Evolutionary conservation across 352 stramenopile genomes (phyloP).

Genomic region (Phytopythium vexans): DNA sequence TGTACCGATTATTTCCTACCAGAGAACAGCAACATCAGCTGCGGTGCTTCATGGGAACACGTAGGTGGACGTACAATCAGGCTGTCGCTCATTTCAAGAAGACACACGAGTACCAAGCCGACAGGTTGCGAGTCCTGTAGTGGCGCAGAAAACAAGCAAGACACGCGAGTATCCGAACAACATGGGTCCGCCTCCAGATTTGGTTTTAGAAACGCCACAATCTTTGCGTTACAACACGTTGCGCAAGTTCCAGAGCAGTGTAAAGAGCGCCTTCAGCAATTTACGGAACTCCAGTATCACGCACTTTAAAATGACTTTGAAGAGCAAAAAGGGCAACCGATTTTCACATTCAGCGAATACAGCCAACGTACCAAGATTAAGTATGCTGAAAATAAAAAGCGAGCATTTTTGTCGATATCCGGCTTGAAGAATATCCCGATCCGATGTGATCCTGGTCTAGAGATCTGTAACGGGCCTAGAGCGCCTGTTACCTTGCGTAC

Average conservation of each 20-base stretch:
- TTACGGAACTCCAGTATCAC: neutral
- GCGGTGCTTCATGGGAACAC: too few species aligned
- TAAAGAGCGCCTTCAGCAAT: conserved; percentile 10
- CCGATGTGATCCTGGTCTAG: neutral
- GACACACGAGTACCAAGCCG: neutral
- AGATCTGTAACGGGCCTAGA: neutral
- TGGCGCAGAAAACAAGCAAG: neutral
- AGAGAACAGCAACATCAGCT: too few species aligned
- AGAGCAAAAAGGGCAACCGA: neutral
- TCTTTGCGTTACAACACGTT: neutral
- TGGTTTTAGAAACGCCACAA: neutral
- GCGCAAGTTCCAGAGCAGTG: neutral
- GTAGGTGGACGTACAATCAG: too few species aligned
- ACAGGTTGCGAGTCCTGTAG: neutral
- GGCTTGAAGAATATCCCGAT: neutral
- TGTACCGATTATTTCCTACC: too few species aligned
- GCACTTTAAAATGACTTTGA: neutral
- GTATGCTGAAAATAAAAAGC: neutral
- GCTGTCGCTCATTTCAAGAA: neutral
- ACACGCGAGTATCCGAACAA: neutral
- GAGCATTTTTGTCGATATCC: neutral
- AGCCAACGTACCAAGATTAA: neutral
- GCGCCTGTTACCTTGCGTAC: too few species aligned
- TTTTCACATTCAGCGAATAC: neutral
- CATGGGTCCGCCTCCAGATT: neutral